phyloP scores from a whole-genome alignment of 2,329 filamentous ascomycete species.

The Talaromyces amestolkiae region DNA sequence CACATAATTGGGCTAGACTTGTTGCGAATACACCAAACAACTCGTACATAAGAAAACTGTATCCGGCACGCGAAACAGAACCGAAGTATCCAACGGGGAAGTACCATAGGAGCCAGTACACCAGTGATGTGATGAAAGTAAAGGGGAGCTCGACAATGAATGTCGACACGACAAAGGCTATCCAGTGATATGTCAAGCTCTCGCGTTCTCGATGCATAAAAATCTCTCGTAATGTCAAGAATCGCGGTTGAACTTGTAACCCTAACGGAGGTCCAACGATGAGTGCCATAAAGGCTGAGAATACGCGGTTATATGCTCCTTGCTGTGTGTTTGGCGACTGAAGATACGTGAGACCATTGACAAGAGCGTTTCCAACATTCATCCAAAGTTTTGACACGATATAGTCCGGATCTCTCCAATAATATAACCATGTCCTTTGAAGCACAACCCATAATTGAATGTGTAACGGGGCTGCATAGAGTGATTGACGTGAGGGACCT shows the following conservation, averaged over 20 bases:
- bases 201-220: constrained; percentile 19
- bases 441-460: constrained; percentile 62
- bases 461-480: constrained; percentile 38
- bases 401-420: constrained; percentile 23
- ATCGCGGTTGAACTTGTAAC: constrained; percentile 20
- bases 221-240: constrained; percentile 20
- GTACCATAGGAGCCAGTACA: constrained; percentile 77
- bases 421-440: constrained; percentile 19
- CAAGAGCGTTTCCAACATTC: constrained; percentile 15
- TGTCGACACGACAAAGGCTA: constrained; percentile 17
- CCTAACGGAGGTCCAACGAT: constrained; percentile 9
- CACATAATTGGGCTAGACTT: constrained; percentile 65
- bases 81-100: constrained; percentile 71
- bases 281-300: constrained; percentile 2
- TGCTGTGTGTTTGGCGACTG: background rate
- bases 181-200: constrained; percentile 20
- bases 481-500: background rate
- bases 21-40: constrained; percentile 63
- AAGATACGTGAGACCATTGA: constrained; percentile 19
- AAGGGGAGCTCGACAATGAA: constrained; percentile 19
- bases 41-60: constrained; percentile 81
- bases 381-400: constrained; percentile 12
- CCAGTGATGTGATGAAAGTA: constrained; percentile 66
- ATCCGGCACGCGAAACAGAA: constrained; percentile 65
- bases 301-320: background rate